Base-by-base conservation (phyloP, 306 rosid species). In the Quercus ilex region DNA sequence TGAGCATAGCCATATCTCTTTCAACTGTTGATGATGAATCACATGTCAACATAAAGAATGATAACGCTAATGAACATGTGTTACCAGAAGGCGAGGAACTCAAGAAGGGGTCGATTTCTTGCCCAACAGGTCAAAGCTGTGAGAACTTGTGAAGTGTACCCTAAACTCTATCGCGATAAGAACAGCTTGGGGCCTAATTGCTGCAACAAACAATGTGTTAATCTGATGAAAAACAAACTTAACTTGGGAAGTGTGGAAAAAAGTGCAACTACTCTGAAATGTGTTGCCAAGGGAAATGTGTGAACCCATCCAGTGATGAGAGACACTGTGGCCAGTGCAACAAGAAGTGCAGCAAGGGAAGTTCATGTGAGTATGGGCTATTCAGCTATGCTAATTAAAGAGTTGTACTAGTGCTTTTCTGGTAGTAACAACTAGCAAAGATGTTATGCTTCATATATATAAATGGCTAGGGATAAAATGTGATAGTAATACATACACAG, bases 221-320 rank as follows among this genome's bases (percentile, higher is more conserved):
- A 86, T 8, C 13, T 87, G 46, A 19, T 73, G 26, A 71, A 21
- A 1, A 91, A 89, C 57, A 74, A 41, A 53, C 21, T 77, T 15
- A 91, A 89, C 71, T 91, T 53, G 93, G 96, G 17, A 83, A 41
- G 80, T 91, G 96, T 71, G 91, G 96, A 55, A 89, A 85, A 84
- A 89, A 85, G 74, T 91, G 93, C 71, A 75, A 78, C 68, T 86
- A 74, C 53, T 62, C 69, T 2, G 84, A 89, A 83, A 77, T 86
- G 12, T 91, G 93, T 33, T 89, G 97, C 35, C 77, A 69, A 38
- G 93, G 97, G 1, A 75, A 78, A 79, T 91, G 91, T 18, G 91
- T 88, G 84, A 91, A 83, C 21, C 83, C 92, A 1, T 65, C 71
- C 15, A 65, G 49, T 4, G 49, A 65, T 65, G 49, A 31, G 71